phyloP scores from a whole-genome alignment of 345 rosid genomes.

The Lepidium didymum region DNA sequence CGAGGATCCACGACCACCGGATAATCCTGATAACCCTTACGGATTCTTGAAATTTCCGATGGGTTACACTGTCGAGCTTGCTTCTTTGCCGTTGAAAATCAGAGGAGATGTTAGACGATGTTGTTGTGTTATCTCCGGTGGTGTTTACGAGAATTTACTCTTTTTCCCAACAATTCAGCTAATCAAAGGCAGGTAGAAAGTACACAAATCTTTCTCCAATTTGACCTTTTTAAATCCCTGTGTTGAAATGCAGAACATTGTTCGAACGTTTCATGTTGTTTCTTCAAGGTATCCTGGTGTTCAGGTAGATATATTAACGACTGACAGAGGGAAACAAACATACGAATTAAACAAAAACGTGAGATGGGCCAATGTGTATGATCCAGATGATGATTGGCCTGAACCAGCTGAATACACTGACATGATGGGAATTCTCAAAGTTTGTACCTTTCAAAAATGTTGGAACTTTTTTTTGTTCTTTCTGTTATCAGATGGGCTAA shows the following conservation, averaged over 20 bases:
- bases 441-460: constrained; percentile 7
- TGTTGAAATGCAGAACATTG: not conserved
- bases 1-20: constrained; percentile 77
- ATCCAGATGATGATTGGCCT: constrained; percentile 78
- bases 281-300: constrained; percentile 75
- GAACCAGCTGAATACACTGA: constrained; percentile 79
- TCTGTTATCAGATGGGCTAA: not conserved
- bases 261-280: not conserved
- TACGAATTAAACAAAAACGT: constrained; percentile 87
- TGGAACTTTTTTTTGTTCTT: not conserved
- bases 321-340: constrained; percentile 88
- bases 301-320: constrained; percentile 64
- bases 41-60: constrained; percentile 88
- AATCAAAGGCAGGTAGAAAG: constrained; percentile 67
- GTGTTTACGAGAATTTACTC: constrained; percentile 85
- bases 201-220: not conserved
- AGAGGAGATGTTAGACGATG: constrained; percentile 95
- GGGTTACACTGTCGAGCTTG: constrained; percentile 73
- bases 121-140: constrained; percentile 76
- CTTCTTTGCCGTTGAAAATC: constrained; percentile 64
- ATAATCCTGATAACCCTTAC: constrained; percentile 69
- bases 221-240: not conserved
- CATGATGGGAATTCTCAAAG: constrained; percentile 83
- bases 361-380: constrained; percentile 88
- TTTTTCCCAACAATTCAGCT: constrained; percentile 82